Evolutionary conservation across 2,329 filamentous ascomycete species (phyloP), one percentile per base, ranked within the genome.

Genomic region (Penicillium sp.): DNA sequence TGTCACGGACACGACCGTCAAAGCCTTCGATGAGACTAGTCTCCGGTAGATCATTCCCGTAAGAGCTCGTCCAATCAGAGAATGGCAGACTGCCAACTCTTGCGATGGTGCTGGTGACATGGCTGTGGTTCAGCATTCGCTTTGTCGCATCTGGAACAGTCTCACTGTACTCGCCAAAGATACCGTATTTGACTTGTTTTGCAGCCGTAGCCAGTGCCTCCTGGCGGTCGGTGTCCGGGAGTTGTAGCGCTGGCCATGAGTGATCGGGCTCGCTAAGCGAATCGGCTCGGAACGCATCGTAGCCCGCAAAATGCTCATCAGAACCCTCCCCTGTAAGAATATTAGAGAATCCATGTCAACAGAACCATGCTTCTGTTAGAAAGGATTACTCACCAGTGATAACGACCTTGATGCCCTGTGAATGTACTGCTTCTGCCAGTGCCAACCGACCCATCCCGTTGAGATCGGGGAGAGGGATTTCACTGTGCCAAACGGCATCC

Each of bases 221-320:
- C 22, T 43, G 18, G 24, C 40, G 40, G 6, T 43, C 22, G 14
- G 13, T 43, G 3, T 43, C 40, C 4, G 22, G 3, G 2, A 43
- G 18, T 9, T 43, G 40, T 22, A 43, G 22, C 24, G 40, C 40
- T 26, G 40, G 40, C 40, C 40, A 43, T 43, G 40, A 43, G 4
- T 43, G 22, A 29, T 85, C 82, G 1, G 75, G 62, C 60, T 83
- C 82, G 11, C 76, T 73, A 2, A 85, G 71, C 50, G 76, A 77
- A 50, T 84, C 81, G 1, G 74, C 68, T 0, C 75, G 62, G 53
- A 79, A 80, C 45, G 74, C 69, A 0, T 73, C 68, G 58, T 85
- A 85, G 31, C 82, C 82, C 2, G 72, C 77, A 63, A 85, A 84
- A 49, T 79, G 74, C 69, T 84, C 82, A 58, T 84, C 82, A 9